These are phyloP conservation scores for Metarhizium anisopliae DNA, from an alignment of 2,329 filamentous ascomycete genomes.

Conservation along the genomic window DNA sequence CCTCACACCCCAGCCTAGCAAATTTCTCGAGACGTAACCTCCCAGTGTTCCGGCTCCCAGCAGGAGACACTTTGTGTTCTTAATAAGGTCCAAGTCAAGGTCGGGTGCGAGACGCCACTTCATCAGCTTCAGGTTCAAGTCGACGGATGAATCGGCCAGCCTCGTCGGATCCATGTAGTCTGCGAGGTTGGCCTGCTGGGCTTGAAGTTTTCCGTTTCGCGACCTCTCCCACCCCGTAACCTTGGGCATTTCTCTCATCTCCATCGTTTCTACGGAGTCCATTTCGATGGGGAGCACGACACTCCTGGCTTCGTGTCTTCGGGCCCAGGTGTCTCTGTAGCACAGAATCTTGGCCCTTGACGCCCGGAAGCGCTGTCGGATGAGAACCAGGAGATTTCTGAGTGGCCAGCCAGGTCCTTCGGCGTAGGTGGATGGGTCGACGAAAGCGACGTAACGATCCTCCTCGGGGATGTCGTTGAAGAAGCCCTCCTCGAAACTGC, in stretches of 20 bases:
- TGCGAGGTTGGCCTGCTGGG: conserved; percentile 71
- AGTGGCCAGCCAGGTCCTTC: conserved; percentile 88
- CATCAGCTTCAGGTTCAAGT: conserved; percentile 95
- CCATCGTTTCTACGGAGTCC: conserved; percentile 35
- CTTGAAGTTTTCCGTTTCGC: conserved; percentile 64
- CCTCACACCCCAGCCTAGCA: conserved; percentile 91
- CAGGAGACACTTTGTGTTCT: conserved; percentile 79
- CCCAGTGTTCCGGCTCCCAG: conserved; percentile 90
- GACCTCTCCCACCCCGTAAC: conserved; percentile 94
- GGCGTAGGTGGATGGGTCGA: conserved; percentile 84
- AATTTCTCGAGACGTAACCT: conserved; percentile 82
- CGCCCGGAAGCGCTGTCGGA: conserved; percentile 73
- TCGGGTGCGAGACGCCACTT: conserved; percentile 94
- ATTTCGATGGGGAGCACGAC: conserved; percentile 63
- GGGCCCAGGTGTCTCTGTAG: conserved; percentile 75
- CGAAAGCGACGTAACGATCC: conserved; percentile 78
- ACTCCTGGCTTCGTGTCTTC: conserved; percentile 72
- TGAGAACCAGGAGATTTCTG: conserved; percentile 76
- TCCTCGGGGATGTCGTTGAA: conserved; percentile 64
- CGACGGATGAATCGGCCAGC: conserved; percentile 87
- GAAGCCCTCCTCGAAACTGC: conserved; percentile 77
- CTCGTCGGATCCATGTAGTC: conserved; percentile 88
- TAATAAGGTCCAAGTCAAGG: conserved; percentile 80
- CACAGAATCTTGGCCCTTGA: conserved; percentile 75
- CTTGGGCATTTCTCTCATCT: conserved; percentile 61